These are phyloP conservation scores for Gossypium stocksii DNA, from an alignment of 345 rosid species.

Conservation along the genomic window DNA sequence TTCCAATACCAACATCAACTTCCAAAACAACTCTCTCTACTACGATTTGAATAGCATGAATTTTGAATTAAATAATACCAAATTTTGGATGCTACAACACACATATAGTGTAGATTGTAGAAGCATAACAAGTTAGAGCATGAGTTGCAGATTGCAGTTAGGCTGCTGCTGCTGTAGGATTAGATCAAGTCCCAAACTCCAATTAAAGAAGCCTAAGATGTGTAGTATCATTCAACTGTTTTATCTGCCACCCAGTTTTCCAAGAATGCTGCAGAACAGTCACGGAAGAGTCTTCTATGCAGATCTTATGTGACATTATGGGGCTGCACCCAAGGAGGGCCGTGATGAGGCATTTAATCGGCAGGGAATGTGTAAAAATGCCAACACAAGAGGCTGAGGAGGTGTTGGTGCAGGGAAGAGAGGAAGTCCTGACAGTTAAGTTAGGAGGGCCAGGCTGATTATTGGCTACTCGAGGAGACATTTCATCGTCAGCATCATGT, in stretches of 20 bases:
- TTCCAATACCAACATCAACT: not conserved
- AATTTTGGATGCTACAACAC: conserved; percentile 34
- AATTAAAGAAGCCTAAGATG: conserved; percentile 80
- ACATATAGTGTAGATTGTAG: conserved; percentile 2
- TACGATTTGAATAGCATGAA: conserved; percentile 11
- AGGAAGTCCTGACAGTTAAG: conserved; percentile 39
- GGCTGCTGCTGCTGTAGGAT: not conserved
- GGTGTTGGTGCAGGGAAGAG: conserved; percentile 31
- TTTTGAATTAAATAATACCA: conserved; percentile 25
- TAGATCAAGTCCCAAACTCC: not conserved
- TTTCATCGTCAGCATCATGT: conserved; percentile 65
- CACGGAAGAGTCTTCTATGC: conserved; percentile 87
- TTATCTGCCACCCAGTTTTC: conserved; percentile 89
- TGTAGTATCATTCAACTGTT: conserved; percentile 73
- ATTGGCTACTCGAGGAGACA: conserved; percentile 49
- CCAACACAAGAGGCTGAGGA: conserved; percentile 50
- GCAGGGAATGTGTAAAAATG: conserved; percentile 68
- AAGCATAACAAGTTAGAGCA: too few relatives aligned
- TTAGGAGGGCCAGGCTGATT: conserved; percentile 40
- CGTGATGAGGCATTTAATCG: conserved; percentile 76
- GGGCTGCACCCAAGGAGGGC: conserved; percentile 86
- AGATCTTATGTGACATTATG: conserved; percentile 58
- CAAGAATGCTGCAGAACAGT: conserved; percentile 76
- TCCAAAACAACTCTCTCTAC: conserved; percentile 9
- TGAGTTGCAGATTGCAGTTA: too few relatives aligned